Percentiles rank a stretch among this genome's conserved stretches.
phyloP scores from a whole-genome alignment of 495 filamentous ascomycete genomes.

The Bryoglossum gracile region DNA sequence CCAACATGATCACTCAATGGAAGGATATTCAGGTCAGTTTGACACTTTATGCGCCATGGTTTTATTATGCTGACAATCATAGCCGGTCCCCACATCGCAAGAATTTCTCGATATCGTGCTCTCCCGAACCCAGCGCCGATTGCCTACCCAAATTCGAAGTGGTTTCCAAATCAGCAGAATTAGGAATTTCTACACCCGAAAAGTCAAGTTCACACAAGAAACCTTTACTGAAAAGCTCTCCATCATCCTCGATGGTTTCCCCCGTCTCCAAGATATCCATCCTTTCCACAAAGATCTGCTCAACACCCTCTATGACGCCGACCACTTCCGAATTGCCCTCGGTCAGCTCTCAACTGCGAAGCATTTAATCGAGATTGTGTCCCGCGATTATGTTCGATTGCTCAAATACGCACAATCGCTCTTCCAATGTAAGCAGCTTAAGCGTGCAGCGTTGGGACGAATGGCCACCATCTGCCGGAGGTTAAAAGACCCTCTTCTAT shows the following conservation, averaged over 20 bases:
- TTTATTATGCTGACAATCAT: too few species aligned
- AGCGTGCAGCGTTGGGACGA: constrained; percentile 79
- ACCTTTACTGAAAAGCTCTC: constrained; percentile 92
- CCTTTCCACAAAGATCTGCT: constrained; percentile 75
- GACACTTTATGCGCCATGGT: too few species aligned
- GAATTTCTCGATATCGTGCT: constrained; percentile 98
- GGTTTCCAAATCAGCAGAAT: constrained; percentile 98
- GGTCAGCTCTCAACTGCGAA: constrained; percentile 95
- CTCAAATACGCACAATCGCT: constrained; percentile 94
- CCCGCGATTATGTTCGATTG: constrained; percentile 86
- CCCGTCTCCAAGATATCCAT: constrained; percentile 89
- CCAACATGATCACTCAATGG: constrained; percentile 44
- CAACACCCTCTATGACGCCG: constrained; percentile 77
- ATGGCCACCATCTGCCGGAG: constrained; percentile 96
- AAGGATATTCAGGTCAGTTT: constrained; percentile 69
- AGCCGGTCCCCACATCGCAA: constrained; percentile 85
- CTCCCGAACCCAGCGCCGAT: constrained; percentile 83
- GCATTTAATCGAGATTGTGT: constrained; percentile 91
- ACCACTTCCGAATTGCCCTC: constrained; percentile 95
- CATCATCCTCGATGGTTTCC: constrained; percentile 85
- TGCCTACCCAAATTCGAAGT: constrained; percentile 91
- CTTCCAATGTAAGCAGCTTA: constrained; percentile 93
- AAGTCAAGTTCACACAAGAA: constrained; percentile 98
- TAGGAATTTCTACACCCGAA: constrained; percentile 89
- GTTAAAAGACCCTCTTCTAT: constrained; percentile 86